Evolutionary conservation across 345 rosid species (phyloP), one percentile per base, ranked within the genome.

Genomic region (Schrenkiella parvula): DNA sequence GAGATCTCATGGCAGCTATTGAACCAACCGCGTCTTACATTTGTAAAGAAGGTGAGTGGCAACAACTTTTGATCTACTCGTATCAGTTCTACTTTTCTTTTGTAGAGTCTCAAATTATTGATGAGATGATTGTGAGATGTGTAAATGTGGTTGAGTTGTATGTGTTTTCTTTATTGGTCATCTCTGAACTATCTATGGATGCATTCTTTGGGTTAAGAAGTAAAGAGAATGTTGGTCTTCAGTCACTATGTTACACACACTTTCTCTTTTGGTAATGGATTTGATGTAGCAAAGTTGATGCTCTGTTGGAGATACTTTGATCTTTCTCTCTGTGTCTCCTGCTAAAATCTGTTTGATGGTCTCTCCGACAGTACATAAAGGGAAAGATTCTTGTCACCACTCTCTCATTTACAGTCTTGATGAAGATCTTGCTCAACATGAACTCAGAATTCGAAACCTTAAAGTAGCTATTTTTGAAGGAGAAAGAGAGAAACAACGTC

Each of bases 1-100:
- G 54, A 84, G 97, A 78, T 92, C 99, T 22, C 97, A 88, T 47
- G 95, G 99, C 50, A 95, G 99, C 64, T 71, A 78, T 42, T 78
- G 68, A 77, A 55, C 38, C 64, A 34, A 50, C 55, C 11, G 67
- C 63, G 48, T 74, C 72, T 66, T 66, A 19, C 53, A 37, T 46
- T 34, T 73, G 32, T 56, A 65, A 65, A 56, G 77, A 63, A 18
- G 41, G 42, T 35, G 50, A 44, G 18, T 35, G 66, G 59, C 47
- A 73, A 47, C 19, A 26, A 58, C 78, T 74, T 73, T 66, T 57
- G 53, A 73, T 35, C 34, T 58, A 46, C 41, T 55, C 31, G 23
- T 25, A 10, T 63, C 76, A 63, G 29, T 4, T 53, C 18, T 63
- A 38, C 6, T 41, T 51, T 59, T 19, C 50, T 32, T 64, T 56